These are phyloP conservation scores for Ephemerocybe angulata DNA, from an alignment of 768 basidiomycete species.

Conservation along the genomic window DNA sequence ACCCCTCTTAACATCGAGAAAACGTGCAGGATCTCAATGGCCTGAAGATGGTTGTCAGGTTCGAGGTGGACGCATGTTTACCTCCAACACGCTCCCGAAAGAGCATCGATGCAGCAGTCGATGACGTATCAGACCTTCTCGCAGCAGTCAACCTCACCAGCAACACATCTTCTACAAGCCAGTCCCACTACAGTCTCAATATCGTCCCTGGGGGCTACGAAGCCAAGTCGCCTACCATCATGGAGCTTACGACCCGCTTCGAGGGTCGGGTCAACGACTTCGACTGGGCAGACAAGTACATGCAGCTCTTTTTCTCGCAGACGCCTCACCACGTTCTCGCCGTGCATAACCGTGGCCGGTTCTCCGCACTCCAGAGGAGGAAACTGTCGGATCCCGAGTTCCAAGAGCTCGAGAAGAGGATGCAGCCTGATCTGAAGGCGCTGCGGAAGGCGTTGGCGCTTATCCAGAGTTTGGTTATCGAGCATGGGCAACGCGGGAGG, in stretches of 20 bases:
- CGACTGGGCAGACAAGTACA: conserved; percentile 60
- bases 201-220: conserved; percentile 30
- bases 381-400: conserved; percentile 37
- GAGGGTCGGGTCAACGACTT: conserved; percentile 24
- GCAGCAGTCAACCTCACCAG: conserved; percentile 28
- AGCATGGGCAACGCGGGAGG: conserved; percentile 48
- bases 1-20: conserved; percentile 1
- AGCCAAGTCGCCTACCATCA: conserved; percentile 39
- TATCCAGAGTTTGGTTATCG: conserved; percentile 47
- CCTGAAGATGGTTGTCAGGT: conserved; percentile 27
- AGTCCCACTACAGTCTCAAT: conserved; percentile 13
- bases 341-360: conserved; percentile 51
- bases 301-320: conserved; percentile 68
- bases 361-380: conserved; percentile 47
- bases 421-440: conserved; percentile 35
- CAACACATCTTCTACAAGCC: conserved; percentile 1
- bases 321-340: conserved; percentile 60
- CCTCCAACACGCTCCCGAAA: conserved; percentile 20
- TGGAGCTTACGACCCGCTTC: conserved; percentile 47
- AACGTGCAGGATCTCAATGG: conserved; percentile 50
- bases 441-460: conserved; percentile 36
- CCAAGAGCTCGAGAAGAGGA: conserved; percentile 24
- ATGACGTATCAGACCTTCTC: conserved; percentile 34
- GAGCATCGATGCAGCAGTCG: conserved; percentile 27
- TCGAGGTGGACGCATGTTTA: conserved; percentile 28